A percentile compares a stretch with the other conserved stretches of the same genome.
phyloP scores from a whole-genome alignment of 768 basidiomycete species.

The Guyanaporus albipodus region DNA sequence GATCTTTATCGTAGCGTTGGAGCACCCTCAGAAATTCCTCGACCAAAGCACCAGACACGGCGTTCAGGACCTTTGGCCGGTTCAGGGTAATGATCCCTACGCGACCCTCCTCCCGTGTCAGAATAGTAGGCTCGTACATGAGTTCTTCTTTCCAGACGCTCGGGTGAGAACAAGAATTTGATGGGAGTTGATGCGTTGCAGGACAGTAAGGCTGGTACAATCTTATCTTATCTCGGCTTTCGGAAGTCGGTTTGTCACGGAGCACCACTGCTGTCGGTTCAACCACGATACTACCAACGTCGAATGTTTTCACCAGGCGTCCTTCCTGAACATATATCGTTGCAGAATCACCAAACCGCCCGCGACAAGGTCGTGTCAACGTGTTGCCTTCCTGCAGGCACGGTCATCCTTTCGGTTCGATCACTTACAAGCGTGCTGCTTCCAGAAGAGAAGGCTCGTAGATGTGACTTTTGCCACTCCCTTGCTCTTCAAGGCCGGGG shows the following conservation, averaged over 20 bases:
- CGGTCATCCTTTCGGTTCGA: slow-evolving; percentile 41
- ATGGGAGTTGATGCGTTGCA: not conserved
- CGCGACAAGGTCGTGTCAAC: slow-evolving; percentile 50
- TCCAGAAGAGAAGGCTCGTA: slow-evolving; percentile 51
- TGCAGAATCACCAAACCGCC: slow-evolving; percentile 46
- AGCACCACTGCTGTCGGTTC: no score
- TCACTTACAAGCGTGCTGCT: slow-evolving; percentile 50
- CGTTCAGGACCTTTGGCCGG: slow-evolving; percentile 83
- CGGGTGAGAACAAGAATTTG: not conserved
- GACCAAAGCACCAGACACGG: slow-evolving; percentile 75
- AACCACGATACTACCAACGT: no score
- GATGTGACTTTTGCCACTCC: slow-evolving; percentile 66
- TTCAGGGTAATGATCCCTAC: slow-evolving; percentile 70
- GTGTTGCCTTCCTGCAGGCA: slow-evolving; percentile 40
- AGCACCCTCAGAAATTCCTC: slow-evolving; percentile 76
- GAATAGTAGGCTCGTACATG: slow-evolving; percentile 24
- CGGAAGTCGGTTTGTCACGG: not conserved
- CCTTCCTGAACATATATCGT: slow-evolving; percentile 13
- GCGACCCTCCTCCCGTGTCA: slow-evolving; percentile 18
- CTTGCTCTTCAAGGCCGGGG: slow-evolving; percentile 23
- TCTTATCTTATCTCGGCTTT: slow-evolving; percentile 13
- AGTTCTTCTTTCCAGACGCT: not conserved
- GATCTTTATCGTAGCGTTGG: slow-evolving; percentile 61
- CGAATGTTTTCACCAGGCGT: slow-evolving; percentile 9
- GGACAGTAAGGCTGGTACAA: not conserved